Evolutionary conservation across 768 basidiomycete genomes (phyloP).

Genomic region (Cubamyces lactineus): DNA sequence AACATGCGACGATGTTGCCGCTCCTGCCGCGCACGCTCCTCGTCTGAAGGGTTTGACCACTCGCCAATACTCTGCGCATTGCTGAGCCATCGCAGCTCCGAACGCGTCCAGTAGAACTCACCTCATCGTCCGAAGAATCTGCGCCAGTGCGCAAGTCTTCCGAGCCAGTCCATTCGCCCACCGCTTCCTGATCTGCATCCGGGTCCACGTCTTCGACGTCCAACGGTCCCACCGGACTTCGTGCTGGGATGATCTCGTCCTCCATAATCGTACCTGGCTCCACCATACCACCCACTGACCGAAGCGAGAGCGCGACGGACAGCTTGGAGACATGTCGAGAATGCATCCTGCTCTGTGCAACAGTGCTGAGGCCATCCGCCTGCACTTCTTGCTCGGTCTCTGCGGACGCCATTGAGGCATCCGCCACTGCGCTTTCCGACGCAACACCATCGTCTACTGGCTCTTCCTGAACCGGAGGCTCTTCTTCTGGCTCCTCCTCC

Average conservation of each 20-base stretch:
- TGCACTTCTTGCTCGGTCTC: constrained; percentile 35
- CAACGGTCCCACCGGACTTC: constrained; percentile 38
- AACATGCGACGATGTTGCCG: constrained; percentile 65
- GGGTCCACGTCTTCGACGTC: constrained; percentile 41
- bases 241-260: constrained; percentile 27
- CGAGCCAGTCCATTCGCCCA: constrained; percentile 83
- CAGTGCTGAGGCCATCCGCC: constrained; percentile 49
- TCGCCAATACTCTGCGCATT: constrained; percentile 75
- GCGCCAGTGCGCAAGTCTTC: constrained; percentile 59
- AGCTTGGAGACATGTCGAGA: constrained; percentile 71
- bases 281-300: constrained; percentile 55
- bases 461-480: constrained; percentile 38
- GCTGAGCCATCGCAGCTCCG: constrained; percentile 14
- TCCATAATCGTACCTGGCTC: constrained; percentile 25
- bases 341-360: constrained; percentile 55
- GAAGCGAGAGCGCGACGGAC: constrained; percentile 68
- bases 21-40: constrained; percentile 75
- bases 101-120: constrained; percentile 37
- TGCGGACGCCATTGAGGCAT: constrained; percentile 21
- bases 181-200: constrained; percentile 44
- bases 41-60: constrained; percentile 91
- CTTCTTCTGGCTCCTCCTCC: constrained; percentile 71
- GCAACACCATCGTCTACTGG: constrained; percentile 40
- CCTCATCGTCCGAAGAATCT: constrained; percentile 71
- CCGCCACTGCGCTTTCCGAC: constrained; percentile 32